Percentiles rank a stretch among this genome's conserved stretches.
phyloP scores from a whole-genome alignment of 2,329 filamentous ascomycete genomes.

The Lachnellula cervina region DNA sequence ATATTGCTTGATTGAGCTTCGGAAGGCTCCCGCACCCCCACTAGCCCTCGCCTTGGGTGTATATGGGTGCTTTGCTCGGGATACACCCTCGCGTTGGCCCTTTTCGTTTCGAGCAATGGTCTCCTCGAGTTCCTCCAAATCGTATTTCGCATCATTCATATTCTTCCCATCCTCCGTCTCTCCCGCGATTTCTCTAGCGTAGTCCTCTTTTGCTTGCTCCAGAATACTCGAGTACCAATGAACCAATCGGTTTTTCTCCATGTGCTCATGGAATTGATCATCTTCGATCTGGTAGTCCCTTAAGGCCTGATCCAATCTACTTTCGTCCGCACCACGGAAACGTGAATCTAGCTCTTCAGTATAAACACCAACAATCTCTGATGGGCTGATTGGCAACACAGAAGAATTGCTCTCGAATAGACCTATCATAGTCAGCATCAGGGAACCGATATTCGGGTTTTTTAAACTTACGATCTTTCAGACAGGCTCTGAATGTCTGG shows the following conservation, averaged over 20 bases:
- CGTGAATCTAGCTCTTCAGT: slow-evolving; percentile 57
- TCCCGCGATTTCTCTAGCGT: slow-evolving; percentile 31
- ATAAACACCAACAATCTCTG: slow-evolving; percentile 54
- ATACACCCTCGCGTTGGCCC: slow-evolving; percentile 22
- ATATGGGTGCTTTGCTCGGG: slow-evolving; percentile 21
- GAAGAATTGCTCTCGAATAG: slow-evolving; percentile 36
- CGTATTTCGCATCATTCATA: slow-evolving; percentile 17
- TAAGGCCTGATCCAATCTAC: slow-evolving; percentile 61
- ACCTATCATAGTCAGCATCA: slow-evolving; percentile 33
- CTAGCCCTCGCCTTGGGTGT: slow-evolving; percentile 18
- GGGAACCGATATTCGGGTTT: slow-evolving; percentile 3
- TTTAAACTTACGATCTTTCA: slow-evolving; percentile 55
- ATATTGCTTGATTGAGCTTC: slow-evolving; percentile 13
- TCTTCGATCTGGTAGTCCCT: slow-evolving; percentile 73
- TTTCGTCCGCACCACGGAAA: slow-evolving; percentile 55
- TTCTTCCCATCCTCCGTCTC: slow-evolving; percentile 22
- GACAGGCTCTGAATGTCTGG: slow-evolving; percentile 59
- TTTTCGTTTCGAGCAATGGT: slow-evolving; percentile 26
- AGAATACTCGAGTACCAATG: slow-evolving; percentile 56
- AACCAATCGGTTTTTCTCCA: slow-evolving; percentile 64
- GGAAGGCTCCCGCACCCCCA: slow-evolving; percentile 8
- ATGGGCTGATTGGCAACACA: slow-evolving; percentile 46
- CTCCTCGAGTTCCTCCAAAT: slow-evolving; percentile 25
- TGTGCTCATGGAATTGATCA: slow-evolving; percentile 54
- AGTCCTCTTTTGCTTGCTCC: slow-evolving; percentile 34